Percentiles rank a stretch among this genome's conserved stretches.
Conservation (phyloP, 129 eudicot species). For the Apium graveolens region DNA sequence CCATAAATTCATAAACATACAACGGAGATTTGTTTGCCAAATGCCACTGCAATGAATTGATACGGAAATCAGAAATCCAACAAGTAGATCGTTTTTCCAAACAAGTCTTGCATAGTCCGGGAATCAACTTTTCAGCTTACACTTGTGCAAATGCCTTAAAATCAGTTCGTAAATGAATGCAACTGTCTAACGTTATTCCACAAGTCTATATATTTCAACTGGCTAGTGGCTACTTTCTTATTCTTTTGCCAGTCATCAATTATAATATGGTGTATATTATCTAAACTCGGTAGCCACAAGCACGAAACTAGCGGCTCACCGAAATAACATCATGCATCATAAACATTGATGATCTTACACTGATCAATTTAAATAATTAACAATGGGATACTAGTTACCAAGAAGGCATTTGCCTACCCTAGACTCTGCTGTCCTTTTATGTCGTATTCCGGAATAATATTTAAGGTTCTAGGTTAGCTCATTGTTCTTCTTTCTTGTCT, state of each 20-base stretch:
- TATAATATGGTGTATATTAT: background rate
- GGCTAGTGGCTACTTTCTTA: background rate
- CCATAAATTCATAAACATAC: too few relatives aligned
- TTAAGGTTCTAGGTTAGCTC: background rate
- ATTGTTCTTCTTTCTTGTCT: conserved; percentile 12
- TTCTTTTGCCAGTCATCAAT: background rate
- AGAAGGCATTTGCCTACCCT: conserved; percentile 3
- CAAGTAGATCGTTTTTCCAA: too few relatives aligned
- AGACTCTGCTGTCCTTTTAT: background rate
- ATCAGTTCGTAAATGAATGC: background rate
- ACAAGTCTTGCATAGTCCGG: background rate
- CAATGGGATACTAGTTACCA: background rate
- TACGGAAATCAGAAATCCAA: too few relatives aligned
- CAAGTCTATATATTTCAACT: background rate
- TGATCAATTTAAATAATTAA: conserved; percentile 10
- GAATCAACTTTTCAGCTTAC: background rate
- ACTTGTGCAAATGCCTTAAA: background rate
- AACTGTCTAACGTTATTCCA: background rate
- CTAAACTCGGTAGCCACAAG: background rate
- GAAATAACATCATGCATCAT: background rate
- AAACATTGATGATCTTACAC: background rate
- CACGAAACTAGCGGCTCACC: background rate
- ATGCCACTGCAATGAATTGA: too few relatives aligned
- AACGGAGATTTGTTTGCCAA: too few relatives aligned
- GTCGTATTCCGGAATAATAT: background rate